Evolutionary conservation across 2,329 filamentous ascomycete genomes (phyloP), one percentile per base, ranked within the genome.

Genomic region (Sclerotinia nivalis): DNA sequence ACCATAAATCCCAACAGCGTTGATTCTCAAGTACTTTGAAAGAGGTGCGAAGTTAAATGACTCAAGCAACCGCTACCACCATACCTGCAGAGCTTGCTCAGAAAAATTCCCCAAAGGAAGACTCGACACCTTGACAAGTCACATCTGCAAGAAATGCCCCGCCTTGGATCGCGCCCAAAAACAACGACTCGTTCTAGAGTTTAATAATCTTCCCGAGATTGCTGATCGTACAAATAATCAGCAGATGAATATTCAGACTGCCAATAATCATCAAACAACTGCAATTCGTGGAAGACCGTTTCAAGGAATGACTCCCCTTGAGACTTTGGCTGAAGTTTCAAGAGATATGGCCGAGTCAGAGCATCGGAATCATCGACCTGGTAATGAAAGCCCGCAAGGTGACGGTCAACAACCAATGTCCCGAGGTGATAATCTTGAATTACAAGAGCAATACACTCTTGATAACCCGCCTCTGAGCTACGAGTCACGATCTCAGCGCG

Each of bases 101-200:
- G 91, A 96, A 81, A 91, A 91, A 80, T 97, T 97, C 73, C 91
- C 93, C 73, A 97, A 97, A 79, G 94, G 94, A 72, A 89, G 94
- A 72, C 91, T 93, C 77, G 94, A 97, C 77, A 92, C 88, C 76
- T 82, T 97, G 71, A 91, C 89, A 56, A 89, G 86, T 72, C 94
- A 97, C 78, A 85, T 97, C 69, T 90, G 92, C 67, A 96, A 94
- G 80, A 93, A 91, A 83, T 97, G 94, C 79, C 91, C 92, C 54
- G 91, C 90, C 68, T 89, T 96, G 66, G 88, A 89, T 72, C 84
- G 91, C 72, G 85, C 87, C 70, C 92, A 96, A 77, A 89, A 92
- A 68, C 89, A 93, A 81, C 89, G 91, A 76, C 91, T 91, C 69
- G 86, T 91, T 73, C 83, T 93, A 71, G 87, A 91, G 73, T 85